Percentiles rank a stretch among this genome's conserved stretches.
phyloP scores from a whole-genome alignment of 768 basidiomycete species.

The Kwoniella europaea region DNA sequence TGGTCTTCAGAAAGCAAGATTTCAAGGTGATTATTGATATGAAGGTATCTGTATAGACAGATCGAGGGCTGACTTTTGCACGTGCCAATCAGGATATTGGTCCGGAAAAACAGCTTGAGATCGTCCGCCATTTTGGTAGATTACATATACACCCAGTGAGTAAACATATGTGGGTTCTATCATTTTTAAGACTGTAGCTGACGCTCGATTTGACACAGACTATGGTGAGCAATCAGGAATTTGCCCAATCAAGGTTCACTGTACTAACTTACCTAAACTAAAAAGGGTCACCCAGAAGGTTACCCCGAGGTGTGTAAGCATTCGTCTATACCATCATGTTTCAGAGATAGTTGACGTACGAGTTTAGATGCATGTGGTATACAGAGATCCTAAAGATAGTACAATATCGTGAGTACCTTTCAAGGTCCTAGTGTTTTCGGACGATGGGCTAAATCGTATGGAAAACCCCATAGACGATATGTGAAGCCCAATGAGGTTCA shows the following conservation, averaged over 20 bases:
- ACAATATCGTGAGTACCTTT: slow-evolving; percentile 6
- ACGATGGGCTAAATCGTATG: not conserved
- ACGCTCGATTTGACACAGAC: not conserved
- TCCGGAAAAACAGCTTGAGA: slow-evolving; percentile 25
- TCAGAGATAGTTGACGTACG: not conserved
- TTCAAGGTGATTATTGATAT: slow-evolving; percentile 17
- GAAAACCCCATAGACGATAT: not conserved
- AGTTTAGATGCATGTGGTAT: slow-evolving; percentile 23
- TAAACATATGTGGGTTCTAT: not conserved
- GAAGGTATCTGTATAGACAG: too few species aligned
- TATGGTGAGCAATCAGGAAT: not conserved
- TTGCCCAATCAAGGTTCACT: slow-evolving; percentile 60
- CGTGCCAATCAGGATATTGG: slow-evolving; percentile 6
- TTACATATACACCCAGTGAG: slow-evolving; percentile 28
- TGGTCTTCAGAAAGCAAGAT: slow-evolving; percentile 23
- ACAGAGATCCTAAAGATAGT: slow-evolving; percentile 5
- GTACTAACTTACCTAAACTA: slow-evolving; percentile 42
- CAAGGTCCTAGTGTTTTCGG: not conserved
- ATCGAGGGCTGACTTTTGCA: too few species aligned
- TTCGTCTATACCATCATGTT: not conserved
- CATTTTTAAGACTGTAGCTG: not conserved
- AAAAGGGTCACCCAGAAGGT: not conserved
- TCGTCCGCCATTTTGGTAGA: slow-evolving; percentile 24
- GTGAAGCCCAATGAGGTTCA: slow-evolving; percentile 24
- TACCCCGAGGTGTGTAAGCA: not conserved